phyloP scores from a whole-genome alignment of 2,329 filamentous ascomycete genomes.

The Fusarium irregulare region DNA sequence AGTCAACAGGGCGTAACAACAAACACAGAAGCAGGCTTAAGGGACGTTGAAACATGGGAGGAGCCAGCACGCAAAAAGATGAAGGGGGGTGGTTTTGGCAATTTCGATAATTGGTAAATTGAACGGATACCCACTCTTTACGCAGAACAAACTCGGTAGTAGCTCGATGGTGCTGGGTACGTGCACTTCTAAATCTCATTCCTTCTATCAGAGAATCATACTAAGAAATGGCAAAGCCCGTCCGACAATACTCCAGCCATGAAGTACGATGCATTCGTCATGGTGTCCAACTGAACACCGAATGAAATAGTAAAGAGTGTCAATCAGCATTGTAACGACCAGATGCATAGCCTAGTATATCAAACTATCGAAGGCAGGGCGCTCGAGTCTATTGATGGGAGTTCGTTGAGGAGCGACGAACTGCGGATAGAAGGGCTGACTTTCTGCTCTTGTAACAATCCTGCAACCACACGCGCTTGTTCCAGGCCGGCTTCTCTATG shows the following conservation, averaged over 20 bases:
- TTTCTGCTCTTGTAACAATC: constrained; percentile 54
- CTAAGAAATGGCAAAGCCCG: constrained; percentile 31
- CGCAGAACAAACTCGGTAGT: constrained; percentile 1
- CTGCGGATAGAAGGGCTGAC: constrained; percentile 10
- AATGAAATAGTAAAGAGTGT: background rate
- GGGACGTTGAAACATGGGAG: constrained; percentile 73
- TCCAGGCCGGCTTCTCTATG: constrained; percentile 59
- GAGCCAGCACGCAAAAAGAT: constrained; percentile 84
- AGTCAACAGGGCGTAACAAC: constrained; percentile 43
- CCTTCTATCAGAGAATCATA: constrained; percentile 26
- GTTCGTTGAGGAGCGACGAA: constrained; percentile 26
- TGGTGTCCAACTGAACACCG: constrained; percentile 8
- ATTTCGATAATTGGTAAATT: constrained; percentile 88
- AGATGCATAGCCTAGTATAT: background rate
- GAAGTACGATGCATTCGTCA: constrained; percentile 17
- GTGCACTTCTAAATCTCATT: constrained; percentile 21
- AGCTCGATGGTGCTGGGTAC: constrained; percentile 31
- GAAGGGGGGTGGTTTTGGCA: constrained; percentile 84
- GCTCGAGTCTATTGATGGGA: constrained; percentile 46
- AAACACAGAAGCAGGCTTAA: constrained; percentile 70
- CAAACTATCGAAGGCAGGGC: constrained; percentile 47
- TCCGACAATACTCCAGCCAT: constrained; percentile 2
- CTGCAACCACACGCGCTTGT: constrained; percentile 58
- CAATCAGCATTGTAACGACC: background rate
- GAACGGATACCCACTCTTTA: background rate